Conservation (phyloP, 2,329 filamentous ascomycete genomes). For the Cordyceps farinosa region DNA sequence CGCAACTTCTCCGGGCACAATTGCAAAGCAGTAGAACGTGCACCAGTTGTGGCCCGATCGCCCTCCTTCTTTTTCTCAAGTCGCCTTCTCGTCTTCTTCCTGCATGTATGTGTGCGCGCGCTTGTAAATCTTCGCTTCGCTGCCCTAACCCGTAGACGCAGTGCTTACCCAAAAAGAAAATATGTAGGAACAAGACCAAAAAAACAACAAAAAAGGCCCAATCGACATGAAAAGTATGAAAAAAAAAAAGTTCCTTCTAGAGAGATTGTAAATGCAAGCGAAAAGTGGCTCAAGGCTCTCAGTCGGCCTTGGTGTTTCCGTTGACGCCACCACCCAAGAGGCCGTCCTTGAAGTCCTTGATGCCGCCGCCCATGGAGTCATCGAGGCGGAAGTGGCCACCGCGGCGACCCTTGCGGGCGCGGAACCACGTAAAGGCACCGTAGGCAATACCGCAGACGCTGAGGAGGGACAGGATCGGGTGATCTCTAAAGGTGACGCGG, state of each 20-base stretch:
- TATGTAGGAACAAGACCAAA: not conserved
- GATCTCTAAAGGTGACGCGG: constrained; percentile 54
- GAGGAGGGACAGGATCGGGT: constrained; percentile 56
- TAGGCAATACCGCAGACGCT: constrained; percentile 56
- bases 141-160: constrained; percentile 9
- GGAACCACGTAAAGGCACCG: constrained; percentile 50
- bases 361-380: constrained; percentile 43
- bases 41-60: not conserved
- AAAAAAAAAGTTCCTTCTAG: not conserved
- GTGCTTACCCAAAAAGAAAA: constrained; percentile 7
- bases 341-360: constrained; percentile 60
- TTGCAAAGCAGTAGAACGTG: not conserved
- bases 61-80: not conserved
- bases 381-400: constrained; percentile 62
- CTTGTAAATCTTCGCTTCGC: constrained; percentile 9
- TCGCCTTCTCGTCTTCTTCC: not conserved
- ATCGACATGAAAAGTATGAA: not conserved
- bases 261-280: not conserved
- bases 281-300: not conserved
- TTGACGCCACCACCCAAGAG: constrained; percentile 52
- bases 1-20: constrained; percentile 1
- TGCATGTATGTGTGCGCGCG: not conserved
- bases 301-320: constrained; percentile 50
- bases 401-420: constrained; percentile 51
- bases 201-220: not conserved